A percentile compares a stretch with the other conserved stretches of the same genome.
These are phyloP conservation scores for Trametopsis cervina DNA, from an alignment of 768 basidiomycete species.

Conservation along the genomic window DNA sequence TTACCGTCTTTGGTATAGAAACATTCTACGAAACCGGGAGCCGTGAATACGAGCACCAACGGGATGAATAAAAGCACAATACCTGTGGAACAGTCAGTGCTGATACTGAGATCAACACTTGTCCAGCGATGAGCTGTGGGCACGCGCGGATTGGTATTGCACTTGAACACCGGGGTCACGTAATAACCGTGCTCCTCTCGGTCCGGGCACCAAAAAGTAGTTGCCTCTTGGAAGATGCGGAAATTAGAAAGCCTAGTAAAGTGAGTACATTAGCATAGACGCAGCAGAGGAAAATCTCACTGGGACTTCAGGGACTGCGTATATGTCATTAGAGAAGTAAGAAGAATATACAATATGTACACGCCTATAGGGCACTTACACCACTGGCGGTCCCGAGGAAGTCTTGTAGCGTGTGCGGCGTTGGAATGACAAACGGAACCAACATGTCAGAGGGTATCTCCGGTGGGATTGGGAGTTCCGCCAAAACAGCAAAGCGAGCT, in stretches of 20 bases:
- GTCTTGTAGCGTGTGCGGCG: constrained; percentile 60
- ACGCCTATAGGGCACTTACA: too few relatives aligned
- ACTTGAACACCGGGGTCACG: constrained; percentile 68
- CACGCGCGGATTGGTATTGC: constrained; percentile 72
- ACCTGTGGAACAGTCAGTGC: constrained; percentile 62
- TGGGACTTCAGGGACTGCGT: constrained; percentile 47
- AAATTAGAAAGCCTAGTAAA: constrained; percentile 52
- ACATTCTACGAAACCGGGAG: constrained; percentile 42
- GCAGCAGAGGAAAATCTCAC: constrained; percentile 31
- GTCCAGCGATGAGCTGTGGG: constrained; percentile 72
- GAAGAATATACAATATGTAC: not conserved
- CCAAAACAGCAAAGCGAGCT: constrained; percentile 49
- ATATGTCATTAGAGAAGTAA: not conserved
- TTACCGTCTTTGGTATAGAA: constrained; percentile 76
- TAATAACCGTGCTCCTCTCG: constrained; percentile 80
- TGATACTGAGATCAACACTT: constrained; percentile 51
- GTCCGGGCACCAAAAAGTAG: constrained; percentile 74
- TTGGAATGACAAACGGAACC: constrained; percentile 61
- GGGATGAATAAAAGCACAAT: constrained; percentile 5
- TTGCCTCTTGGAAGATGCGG: constrained; percentile 57
- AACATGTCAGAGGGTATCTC: constrained; percentile 60
- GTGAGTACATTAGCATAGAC: not conserved
- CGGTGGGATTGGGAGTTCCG: constrained; percentile 54
- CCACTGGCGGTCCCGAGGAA: constrained; percentile 53
- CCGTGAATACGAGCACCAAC: not conserved